Evolutionary conservation across 2,329 filamentous ascomycete species (phyloP), one percentile per base, ranked within the genome.

Genomic region (Aspergillus quadricinctus): DNA sequence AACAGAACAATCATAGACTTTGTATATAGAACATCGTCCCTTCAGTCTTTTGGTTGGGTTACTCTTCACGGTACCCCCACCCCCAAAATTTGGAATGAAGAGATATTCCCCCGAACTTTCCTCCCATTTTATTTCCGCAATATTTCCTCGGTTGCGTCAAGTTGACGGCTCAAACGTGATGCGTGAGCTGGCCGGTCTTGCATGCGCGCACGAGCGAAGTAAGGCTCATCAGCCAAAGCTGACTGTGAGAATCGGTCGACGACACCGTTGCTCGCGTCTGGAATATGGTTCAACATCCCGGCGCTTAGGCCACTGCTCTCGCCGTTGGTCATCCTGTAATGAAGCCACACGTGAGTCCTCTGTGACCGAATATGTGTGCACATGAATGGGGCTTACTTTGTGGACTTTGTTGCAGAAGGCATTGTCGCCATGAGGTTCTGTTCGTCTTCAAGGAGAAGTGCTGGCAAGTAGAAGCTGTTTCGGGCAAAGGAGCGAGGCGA

Each of bases 151-250:
- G 69, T 57, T 21, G 64, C 66, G 48, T 66, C 61, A 48, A 72
- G 58, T 56, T 73, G 69, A 48, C 53, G 69, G 35, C 67, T 65
- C 17, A 73, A 61, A n/a, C 66, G 61, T n/a, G 52, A 61, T 40
- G 65, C 55, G 48, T 73, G 70, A 27, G 65, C 61, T 10, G 66
- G 64, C 49, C 71, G 68, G 11, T 70, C 67, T 46, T 55, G 56
- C 57, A 71, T 69, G n/a, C 67, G 64, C 41, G 66, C 68, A 5
- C 62, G 61, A 23, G 64, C 67, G 58, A 69, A 73, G 57, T 72
- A 73, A 31, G 71, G 68, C 10, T 63, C 66, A 17, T 73, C 69
- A 5, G 66, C 59, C 7, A 67, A 63, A 10, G 65, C 59, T 28
- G 64, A 61, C 31, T 67, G 62, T 11, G 62, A 61, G 40, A 66